A percentile compares a stretch with the other conserved stretches of the same genome.
Evolutionary conservation across 257 asterid genomes (phyloP).

Genomic region (Salvia miltiorrhiza): DNA sequence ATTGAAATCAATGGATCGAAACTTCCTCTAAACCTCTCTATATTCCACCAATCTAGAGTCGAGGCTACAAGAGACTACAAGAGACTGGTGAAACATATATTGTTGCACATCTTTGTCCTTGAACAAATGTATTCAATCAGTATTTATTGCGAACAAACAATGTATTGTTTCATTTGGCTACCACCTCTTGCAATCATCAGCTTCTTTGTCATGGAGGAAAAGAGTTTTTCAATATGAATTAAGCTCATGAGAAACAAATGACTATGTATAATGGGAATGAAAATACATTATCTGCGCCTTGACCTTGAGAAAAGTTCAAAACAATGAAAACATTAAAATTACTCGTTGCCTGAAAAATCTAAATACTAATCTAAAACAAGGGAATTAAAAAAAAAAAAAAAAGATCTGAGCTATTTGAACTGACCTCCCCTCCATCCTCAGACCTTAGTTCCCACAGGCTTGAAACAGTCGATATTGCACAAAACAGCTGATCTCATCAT

Average conservation of each 20-base stretch:
- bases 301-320: constrained; percentile 11
- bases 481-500: constrained; percentile 94
- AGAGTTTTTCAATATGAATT: constrained; percentile 5
- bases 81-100: neutral
- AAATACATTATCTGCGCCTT: constrained; percentile 25
- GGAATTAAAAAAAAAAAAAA: neutral
- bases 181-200: constrained; percentile 1
- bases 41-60: neutral
- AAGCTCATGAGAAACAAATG: neutral
- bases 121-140: neutral
- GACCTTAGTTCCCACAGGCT: constrained; percentile 74
- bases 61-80: neutral
- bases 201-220: constrained; percentile 3
- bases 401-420: constrained; percentile 26
- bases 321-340: constrained; percentile 10
- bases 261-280: constrained; percentile 4
- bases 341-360: constrained; percentile 16
- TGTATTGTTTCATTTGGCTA: neutral
- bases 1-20: neutral
- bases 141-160: neutral
- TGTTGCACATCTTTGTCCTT: neutral
- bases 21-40: neutral
- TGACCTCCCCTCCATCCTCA: constrained; percentile 52
- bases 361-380: constrained; percentile 19
- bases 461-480: constrained; percentile 94